phyloP scores from a whole-genome alignment of 805 yeast species.

The Yarrowia hollandica region DNA sequence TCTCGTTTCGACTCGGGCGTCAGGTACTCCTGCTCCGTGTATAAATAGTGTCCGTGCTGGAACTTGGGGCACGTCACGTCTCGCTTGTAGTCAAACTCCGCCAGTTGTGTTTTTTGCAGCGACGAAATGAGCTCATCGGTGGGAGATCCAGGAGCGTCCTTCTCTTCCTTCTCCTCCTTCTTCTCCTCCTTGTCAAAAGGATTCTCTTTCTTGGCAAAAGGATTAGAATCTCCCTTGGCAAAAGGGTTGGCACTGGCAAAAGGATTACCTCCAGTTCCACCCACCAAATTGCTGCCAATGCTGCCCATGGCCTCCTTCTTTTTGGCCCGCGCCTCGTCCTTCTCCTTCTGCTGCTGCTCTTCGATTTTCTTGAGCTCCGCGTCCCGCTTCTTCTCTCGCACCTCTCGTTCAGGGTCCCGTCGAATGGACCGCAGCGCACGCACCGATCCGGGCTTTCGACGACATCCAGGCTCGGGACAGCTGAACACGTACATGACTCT shows the following conservation, averaged over 20 bases:
- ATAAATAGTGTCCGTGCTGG: constrained; percentile 62
- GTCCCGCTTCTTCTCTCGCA: constrained; percentile 46
- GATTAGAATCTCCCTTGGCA: background rate
- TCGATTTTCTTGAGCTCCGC: constrained; percentile 46
- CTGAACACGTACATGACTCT: constrained; percentile 78
- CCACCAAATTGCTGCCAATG: constrained; percentile 37
- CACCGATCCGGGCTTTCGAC: constrained; percentile 66
- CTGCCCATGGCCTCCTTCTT: constrained; percentile 19
- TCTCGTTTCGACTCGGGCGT: constrained; percentile 41
- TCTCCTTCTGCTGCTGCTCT: constrained; percentile 25
- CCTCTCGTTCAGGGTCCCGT: constrained; percentile 54
- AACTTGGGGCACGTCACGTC: constrained; percentile 13
- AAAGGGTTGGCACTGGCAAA: constrained; percentile 1
- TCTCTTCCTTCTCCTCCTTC: background rate
- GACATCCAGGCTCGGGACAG: constrained; percentile 65
- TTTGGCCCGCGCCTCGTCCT: constrained; percentile 5
- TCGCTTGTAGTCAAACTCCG: background rate
- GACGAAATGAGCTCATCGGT: constrained; percentile 5
- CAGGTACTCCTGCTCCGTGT: constrained; percentile 65
- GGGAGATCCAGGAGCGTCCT: background rate
- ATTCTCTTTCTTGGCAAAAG: background rate
- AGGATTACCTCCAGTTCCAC: background rate
- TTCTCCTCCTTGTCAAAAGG: background rate
- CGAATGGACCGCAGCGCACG: constrained; percentile 75
- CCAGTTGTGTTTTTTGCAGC: constrained; percentile 3